Conservation (phyloP, 2,329 filamentous ascomycete species). For the Botrytis pseudocinerea region DNA sequence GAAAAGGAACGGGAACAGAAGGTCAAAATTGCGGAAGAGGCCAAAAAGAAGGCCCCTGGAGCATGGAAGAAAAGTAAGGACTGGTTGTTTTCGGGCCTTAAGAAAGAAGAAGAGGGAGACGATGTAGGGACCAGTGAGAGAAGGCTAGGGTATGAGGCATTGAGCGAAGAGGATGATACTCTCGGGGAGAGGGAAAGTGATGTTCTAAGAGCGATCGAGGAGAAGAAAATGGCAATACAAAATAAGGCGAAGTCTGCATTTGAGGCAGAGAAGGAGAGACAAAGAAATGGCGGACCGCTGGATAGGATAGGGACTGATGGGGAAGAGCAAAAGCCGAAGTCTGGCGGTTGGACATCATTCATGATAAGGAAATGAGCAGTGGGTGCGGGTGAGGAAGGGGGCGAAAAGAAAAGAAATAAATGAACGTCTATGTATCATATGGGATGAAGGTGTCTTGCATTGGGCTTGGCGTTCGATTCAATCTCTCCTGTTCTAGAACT, state of each 20-base stretch:
- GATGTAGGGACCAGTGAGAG: constrained; percentile 33
- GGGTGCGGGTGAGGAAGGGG: constrained; percentile 14
- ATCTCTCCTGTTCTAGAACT: constrained; percentile 14
- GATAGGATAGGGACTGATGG: constrained; percentile 36
- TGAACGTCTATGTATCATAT: constrained; percentile 34
- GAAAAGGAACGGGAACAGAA: constrained; percentile 54
- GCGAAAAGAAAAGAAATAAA: constrained; percentile 23
- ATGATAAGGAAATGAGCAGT: constrained; percentile 31
- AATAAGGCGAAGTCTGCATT: constrained; percentile 36
- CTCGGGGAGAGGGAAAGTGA: constrained; percentile 34
- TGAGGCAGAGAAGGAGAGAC: constrained; percentile 38
- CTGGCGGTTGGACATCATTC: constrained; percentile 36
- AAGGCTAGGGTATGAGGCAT: constrained; percentile 32
- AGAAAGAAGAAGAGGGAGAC: constrained; percentile 39
- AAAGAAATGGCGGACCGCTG: constrained; percentile 36
- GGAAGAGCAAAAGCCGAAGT: constrained; percentile 29
- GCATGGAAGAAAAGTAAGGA: constrained; percentile 35
- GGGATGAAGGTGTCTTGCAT: constrained; percentile 31
- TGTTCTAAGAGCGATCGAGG: constrained; percentile 37
- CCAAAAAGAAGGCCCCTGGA: constrained; percentile 35
- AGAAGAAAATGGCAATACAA: constrained; percentile 35
- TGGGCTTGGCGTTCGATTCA: constrained; percentile 28
- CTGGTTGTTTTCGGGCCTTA: constrained; percentile 41
- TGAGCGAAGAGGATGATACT: constrained; percentile 34
- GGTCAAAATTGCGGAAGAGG: constrained; percentile 28